Base-by-base conservation (phyloP, 2,329 filamentous ascomycete genomes). In the Penicillium sp. region DNA sequence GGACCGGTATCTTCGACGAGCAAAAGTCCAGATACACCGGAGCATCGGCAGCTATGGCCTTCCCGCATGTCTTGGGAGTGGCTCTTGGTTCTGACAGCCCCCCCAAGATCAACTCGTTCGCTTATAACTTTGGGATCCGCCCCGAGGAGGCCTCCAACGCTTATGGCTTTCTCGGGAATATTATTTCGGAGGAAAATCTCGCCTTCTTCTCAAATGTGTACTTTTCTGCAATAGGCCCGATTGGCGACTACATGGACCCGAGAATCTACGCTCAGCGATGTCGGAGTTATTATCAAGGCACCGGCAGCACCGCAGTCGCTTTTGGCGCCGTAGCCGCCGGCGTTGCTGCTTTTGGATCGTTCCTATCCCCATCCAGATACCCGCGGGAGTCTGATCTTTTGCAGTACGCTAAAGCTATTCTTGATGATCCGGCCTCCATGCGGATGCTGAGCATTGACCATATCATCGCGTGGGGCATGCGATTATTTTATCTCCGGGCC, bases 401-500 rank as follows among this genome's bases (percentile, higher is more conserved):
- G 13, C 31, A 34, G 31, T 34, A 34, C 31, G 3, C 31, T 5
- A 34, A 34, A 34, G 31, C 31, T 6, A 34, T 34, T n/a, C 31
- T 34, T 15, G 31, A 34, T 34, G 31, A 34, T 34, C 31, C 31
- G 4, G 12, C 13, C 13, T 34, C 31, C 13, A n/a, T 34, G 13
- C 31, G 31, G n/a, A 4, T n/a, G 31, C 13, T 4, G 2, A n/a
- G 15, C 31, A 34, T 34, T 7, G 31, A 34, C 31, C 31, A 34
- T 6, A 34, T 34, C 13, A 5, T 34, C 13, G 67, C 66, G 3
- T 67, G 66, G 66, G 62, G 59, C 10, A 57, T 69, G 60, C 62
- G 66, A 7, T 28, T 67, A 8, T 23, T 69, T 45, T 70, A 70
- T 12, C 56, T 70, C 3, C 62, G 67, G 7, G 63, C 65, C 10